phyloP scores from a whole-genome alignment of 2,329 filamentous ascomycete genomes.

The Pezicula rhizophila region DNA sequence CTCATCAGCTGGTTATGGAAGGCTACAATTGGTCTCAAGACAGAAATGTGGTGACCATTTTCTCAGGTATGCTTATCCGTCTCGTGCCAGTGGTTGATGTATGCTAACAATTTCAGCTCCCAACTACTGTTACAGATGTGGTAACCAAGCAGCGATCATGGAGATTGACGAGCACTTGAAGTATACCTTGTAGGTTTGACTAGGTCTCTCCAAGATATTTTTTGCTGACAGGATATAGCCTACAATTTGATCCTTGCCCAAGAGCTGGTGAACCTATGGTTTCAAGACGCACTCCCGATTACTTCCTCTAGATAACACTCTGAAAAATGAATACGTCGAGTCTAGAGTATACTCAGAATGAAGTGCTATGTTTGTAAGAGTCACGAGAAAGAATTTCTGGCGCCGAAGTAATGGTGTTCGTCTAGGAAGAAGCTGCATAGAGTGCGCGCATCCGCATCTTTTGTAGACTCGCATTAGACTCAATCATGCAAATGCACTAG shows the following conservation, averaged over 20 bases:
- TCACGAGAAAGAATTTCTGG: slow-evolving; percentile 10
- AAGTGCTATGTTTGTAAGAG: slow-evolving; percentile 19
- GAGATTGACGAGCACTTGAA: slow-evolving; percentile 99
- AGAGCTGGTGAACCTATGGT: slow-evolving; percentile 98
- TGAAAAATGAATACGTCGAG: background rate
- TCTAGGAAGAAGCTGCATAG: slow-evolving; percentile 5
- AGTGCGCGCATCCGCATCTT: slow-evolving; percentile 10
- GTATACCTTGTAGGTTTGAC: slow-evolving; percentile 88
- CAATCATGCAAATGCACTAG: slow-evolving; percentile 23
- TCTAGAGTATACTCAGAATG: background rate
- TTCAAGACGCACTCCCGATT: slow-evolving; percentile 92
- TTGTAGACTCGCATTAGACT: slow-evolving; percentile 27
- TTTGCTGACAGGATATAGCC: slow-evolving; percentile 48
- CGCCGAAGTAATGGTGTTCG: slow-evolving; percentile 8
- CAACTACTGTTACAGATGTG: slow-evolving; percentile 98
- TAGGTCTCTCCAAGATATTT: background rate
- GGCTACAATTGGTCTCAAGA: slow-evolving; percentile 99
- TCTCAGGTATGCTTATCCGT: slow-evolving; percentile 64
- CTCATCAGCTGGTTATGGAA: slow-evolving; percentile 98
- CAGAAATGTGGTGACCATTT: slow-evolving; percentile 96
- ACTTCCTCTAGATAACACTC: slow-evolving; percentile 73
- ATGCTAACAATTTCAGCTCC: slow-evolving; percentile 49
- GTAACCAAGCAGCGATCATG: slow-evolving; percentile 99
- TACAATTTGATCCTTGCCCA: slow-evolving; percentile 98
- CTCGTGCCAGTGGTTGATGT: background rate